Evolutionary conservation across 108 stramenopile genomes (phyloP).

Genomic region (Cyclotella sp.): DNA sequence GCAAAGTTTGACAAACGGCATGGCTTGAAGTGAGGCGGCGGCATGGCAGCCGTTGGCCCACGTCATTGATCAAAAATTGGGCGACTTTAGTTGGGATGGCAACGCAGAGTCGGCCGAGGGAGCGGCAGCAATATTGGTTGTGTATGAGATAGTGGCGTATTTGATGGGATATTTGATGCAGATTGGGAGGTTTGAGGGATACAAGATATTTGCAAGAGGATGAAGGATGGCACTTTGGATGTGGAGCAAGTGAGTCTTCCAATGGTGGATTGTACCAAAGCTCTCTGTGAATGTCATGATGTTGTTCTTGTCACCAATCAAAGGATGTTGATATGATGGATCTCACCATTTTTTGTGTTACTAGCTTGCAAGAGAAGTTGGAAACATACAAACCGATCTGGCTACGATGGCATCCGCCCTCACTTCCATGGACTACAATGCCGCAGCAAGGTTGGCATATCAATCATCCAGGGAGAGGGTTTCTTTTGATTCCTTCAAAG

Average conservation of each 20-base stretch:
- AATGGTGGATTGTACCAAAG: too few relatives aligned
- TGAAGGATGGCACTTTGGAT: constrained; percentile 23
- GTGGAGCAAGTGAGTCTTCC: constrained; percentile 11
- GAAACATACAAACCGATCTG: neutral
- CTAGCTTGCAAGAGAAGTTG: constrained; percentile 28
- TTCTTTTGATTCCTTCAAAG: constrained; percentile 2
- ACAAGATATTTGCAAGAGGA: constrained; percentile 12
- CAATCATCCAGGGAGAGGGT: neutral
- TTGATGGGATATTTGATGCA: constrained; percentile 21
- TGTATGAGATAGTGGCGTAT: constrained; percentile 14
- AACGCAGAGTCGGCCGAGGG: neutral
- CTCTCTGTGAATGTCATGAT: neutral
- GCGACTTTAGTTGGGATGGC: constrained; percentile 1
- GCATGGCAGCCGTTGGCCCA: neutral
- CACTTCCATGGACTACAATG: neutral
- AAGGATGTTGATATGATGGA: neutral
- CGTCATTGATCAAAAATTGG: constrained; percentile 18
- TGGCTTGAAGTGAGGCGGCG: too few relatives aligned
- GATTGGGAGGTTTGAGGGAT: constrained; percentile 9
- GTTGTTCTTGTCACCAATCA: neutral
- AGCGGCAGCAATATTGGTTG: neutral
- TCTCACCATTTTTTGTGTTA: neutral
- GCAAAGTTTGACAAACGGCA: too few relatives aligned
- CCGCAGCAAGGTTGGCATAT: neutral
- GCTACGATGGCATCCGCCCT: neutral